Percentiles rank a stretch among this genome's conserved stretches.
Conservation (phyloP, 805 yeast species). For the Candida loeiensis region DNA sequence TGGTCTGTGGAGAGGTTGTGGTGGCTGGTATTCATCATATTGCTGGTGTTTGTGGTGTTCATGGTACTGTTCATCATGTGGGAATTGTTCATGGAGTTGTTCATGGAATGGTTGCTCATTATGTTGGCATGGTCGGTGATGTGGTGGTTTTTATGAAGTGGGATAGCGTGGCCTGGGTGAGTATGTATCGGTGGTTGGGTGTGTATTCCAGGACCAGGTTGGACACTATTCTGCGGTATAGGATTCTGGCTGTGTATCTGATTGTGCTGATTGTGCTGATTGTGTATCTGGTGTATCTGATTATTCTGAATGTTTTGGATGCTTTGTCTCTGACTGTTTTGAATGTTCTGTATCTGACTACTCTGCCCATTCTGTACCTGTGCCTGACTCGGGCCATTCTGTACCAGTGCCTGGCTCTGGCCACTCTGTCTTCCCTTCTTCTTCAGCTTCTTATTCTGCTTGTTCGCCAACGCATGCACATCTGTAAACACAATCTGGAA, state of each 20-base stretch:
- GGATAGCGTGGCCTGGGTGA: too few relatives aligned
- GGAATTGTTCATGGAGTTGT: not conserved
- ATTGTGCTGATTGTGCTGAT: not conserved
- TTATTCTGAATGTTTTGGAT: not conserved
- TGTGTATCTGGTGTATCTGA: not conserved
- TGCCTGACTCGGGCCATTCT: too few relatives aligned
- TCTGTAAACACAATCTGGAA: slow-evolving; percentile 47
- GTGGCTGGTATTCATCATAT: slow-evolving; percentile 28
- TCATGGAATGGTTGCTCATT: not conserved
- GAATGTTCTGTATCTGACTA: too few relatives aligned
- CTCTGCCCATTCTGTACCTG: too few relatives aligned
- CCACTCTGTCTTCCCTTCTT: not conserved
- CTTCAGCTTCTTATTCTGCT: slow-evolving; percentile 11
- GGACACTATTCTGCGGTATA: too few relatives aligned
- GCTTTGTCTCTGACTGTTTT: not conserved
- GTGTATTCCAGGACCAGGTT: too few relatives aligned
- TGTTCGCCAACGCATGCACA: slow-evolving; percentile 20
- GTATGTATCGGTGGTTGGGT: too few relatives aligned
- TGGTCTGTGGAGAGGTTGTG: slow-evolving; percentile 39
- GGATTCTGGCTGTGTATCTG: too few relatives aligned
- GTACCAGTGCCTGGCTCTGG: too few relatives aligned
- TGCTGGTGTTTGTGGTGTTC: slow-evolving; percentile 16
- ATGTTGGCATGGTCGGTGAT: not conserved
- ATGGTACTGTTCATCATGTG: slow-evolving; percentile 7
- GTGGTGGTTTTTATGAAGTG: slow-evolving; percentile 1